Percentiles rank a stretch among this genome's conserved stretches.
Evolutionary conservation across 106 monocot genomes (phyloP).

Genomic region (Dendrobium catenatum): DNA sequence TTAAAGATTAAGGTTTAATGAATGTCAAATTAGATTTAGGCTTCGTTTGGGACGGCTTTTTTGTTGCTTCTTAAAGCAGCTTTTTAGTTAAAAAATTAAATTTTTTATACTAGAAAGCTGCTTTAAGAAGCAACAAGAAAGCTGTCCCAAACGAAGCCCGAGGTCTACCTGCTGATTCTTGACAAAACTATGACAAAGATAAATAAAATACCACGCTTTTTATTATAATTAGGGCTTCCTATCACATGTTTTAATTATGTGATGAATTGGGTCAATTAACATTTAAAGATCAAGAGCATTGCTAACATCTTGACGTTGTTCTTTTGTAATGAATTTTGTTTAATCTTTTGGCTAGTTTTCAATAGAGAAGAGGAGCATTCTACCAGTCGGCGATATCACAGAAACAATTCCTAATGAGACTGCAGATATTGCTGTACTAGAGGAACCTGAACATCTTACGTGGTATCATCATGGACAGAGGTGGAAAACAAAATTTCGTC

Average conservation of each 20-base stretch:
- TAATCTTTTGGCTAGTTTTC: slow-evolving; percentile 41
- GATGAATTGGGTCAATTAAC: neutral
- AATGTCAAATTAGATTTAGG: neutral
- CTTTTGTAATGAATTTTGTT: neutral
- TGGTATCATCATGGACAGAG: slow-evolving; percentile 91
- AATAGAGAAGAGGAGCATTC: slow-evolving; percentile 71
- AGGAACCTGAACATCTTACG: slow-evolving; percentile 93
- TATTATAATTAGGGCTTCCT: neutral
- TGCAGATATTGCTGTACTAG: slow-evolving; percentile 79
- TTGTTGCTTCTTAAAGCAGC: no score
- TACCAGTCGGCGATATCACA: slow-evolving; percentile 84
- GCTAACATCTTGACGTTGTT: neutral
- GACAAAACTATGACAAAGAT: neutral
- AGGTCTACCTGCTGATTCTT: neutral
- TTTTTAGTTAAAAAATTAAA: no score
- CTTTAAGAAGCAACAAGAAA: no score
- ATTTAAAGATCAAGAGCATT: neutral
- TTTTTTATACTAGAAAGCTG: no score
- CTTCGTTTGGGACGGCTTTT: no score
- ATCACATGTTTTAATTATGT: neutral
- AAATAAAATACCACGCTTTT: neutral
- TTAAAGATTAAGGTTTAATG: neutral
- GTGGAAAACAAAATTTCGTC: slow-evolving; percentile 82
- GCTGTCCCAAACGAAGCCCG: no score
- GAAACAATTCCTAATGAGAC: slow-evolving; percentile 61